Base-by-base conservation (phyloP, 306 rosid genomes). In the Chamaecrista fasciculata region DNA sequence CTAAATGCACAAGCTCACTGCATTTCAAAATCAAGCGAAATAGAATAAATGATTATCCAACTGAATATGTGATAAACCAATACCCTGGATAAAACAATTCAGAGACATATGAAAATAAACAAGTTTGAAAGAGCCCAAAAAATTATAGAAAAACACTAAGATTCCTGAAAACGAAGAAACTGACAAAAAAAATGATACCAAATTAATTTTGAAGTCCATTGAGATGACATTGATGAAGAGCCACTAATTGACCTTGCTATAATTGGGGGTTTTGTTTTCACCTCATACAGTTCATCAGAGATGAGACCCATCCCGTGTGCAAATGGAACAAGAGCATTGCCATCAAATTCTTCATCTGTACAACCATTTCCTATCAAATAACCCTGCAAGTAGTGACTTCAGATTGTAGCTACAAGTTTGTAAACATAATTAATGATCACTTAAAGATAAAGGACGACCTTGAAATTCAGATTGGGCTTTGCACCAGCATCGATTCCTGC, bases 291-390 rank as follows among this genome's bases (percentile, higher is more conserved):
- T 3, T 88, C 89, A 57, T 90, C 92, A 34, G 97, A 79, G 78
- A 94, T 94, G 56, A 94, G 83, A 49, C 96, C 98, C 98, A 94
- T 94, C 72, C 98, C 98, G 18, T 94, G 96, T 14, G 43, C 97
- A 84, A 94, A 94, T 63, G 98, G 98, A 56, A 94, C 85, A 75
- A 90, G 88, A 64, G 98, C 98, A 76, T 90, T 94, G 69, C 96
- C 98, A 78, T 90, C 98, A n/a, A 88, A 43, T 36, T 23, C 44
- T 1, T 85, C 84, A 82, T 94, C 98, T 4, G 96, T 55, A 40
- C 88, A 91, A 23, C 98, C 98, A 74, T 94, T 94, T 76, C 98
- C 98, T 70, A 94, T 94, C 71, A 94, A 15, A 80, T 86, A 94
- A 62, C 98, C 98, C 98, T 94, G 86, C 36, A 55, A 11, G 4